Evolutionary conservation across 371 early-diverging fungal genomes (phyloP), one percentile per base, ranked within the genome.

Genomic region (Mortierella sp.): DNA sequence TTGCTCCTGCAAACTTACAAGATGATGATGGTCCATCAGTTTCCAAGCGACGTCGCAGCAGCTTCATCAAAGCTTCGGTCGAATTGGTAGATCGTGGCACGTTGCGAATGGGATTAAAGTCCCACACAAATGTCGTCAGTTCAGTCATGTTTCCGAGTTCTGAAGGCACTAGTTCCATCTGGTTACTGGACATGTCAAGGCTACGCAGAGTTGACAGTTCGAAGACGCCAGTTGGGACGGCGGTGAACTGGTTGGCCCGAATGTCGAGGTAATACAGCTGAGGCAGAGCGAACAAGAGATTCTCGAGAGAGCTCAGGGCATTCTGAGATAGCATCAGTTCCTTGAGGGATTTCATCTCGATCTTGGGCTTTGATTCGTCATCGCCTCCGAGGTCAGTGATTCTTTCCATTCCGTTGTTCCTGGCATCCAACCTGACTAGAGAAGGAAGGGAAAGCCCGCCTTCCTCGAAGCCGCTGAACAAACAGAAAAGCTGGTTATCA

Each of bases 181-280:
- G 78, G 65, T 92, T 92, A 45, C 82, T 84, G 21, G 87, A 68
- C 25, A 92, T 67, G 80, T 92, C 92, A 39, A 94, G 59, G 41
- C 90, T 82, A 44, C 85, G 86, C 28, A 91, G 63, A 13, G 71
- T 54, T n/a, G 71, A 54, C 39, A 81, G 47, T 6, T 83, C 71
- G 7, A 84, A 46, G 7, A 88, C 72, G 7, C 85, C 82, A 4
- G 58, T 57, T 3, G 92, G 91, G 7, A 94, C 64, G 17, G 80
- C 70, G 3, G 73, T 67, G 21, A 91, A 80, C 10, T 64, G 72
- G 52, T 93, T 92, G 50, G 87, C 85, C 9, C 88, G 82, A 12
- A 92, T 60, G 57, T 91, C 92, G 3, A 94, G 66, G 3, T 84
- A 88, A 48, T 87, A 82, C 13, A 94, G 70, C 24, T 79, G 47